These are phyloP conservation scores for Cymbopogon flexuosus DNA, from an alignment of 202 grass and related monocot species.

Conservation along the genomic window DNA sequence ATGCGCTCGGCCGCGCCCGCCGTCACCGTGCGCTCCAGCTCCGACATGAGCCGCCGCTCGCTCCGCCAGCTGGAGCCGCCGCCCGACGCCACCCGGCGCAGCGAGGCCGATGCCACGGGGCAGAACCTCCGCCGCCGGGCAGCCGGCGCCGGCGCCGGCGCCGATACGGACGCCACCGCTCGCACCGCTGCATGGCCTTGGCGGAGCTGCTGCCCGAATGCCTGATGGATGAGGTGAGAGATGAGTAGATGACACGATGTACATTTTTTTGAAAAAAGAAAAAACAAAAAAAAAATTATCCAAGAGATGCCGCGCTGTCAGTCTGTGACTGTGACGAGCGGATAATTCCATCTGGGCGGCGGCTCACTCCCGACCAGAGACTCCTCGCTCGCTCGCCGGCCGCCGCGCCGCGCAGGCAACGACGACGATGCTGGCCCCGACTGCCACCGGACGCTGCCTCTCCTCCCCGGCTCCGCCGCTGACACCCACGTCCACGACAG, in stretches of 20 bases:
- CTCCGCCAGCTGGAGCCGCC: conserved; percentile 59
- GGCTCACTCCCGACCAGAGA: neutral
- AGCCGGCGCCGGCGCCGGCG: neutral
- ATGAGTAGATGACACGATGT: neutral
- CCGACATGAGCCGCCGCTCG: conserved; percentile 61
- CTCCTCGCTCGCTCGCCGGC: neutral
- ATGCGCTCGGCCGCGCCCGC: conserved; percentile 58
- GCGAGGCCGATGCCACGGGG: conserved; percentile 2
- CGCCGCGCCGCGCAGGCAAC: neutral
- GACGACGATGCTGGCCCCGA: conserved; percentile 21
- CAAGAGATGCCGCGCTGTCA: too few relatives aligned
- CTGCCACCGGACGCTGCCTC: neutral
- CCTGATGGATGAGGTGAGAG: neutral
- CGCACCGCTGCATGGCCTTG: conserved; percentile 16
- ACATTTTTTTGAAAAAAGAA: too few relatives aligned
- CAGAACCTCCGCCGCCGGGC: conserved; percentile 4
- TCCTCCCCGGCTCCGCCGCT: neutral
- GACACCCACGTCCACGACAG: neutral
- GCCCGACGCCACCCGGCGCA: conserved; percentile 33
- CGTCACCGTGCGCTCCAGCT: conserved; percentile 59
- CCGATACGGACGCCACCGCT: conserved; percentile 24
- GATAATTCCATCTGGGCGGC: conserved; percentile 17
- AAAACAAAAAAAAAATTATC: too few relatives aligned
- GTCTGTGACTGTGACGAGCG: neutral
- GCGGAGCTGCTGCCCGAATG: neutral